Evolutionary conservation across 176 grass and related monocot species (phyloP), one percentile per base, ranked within the genome.

Genomic region (Carex kokanica): DNA sequence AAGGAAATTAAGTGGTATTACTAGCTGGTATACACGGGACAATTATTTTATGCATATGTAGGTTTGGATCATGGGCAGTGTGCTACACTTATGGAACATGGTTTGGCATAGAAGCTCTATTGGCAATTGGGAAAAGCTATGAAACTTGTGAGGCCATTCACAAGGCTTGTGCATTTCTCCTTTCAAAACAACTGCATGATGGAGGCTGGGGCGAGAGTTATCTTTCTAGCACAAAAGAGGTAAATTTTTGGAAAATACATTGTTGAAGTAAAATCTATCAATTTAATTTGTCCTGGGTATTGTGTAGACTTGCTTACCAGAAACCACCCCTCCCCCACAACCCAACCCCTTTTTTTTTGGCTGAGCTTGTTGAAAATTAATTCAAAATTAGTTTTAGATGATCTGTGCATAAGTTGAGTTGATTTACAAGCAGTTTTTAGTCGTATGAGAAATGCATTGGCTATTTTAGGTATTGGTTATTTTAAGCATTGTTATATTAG

Each of bases 121-220:
- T 56, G 13, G 72, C 78, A 80, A 64, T 78, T 59, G 89, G 89
- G 32, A 86, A 68, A 66, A 83, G 17, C 16, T 83, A 91, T n/a
- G 40, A 87, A 51, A 86, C 64, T 40, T 58, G 78, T 2, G 59
- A 74, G 64, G 53, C 54, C 16, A 79, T 91, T 60, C 86, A 64
- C 13, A 91, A 80, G 59, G 86, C 83, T 83, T 91, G 83, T 40
- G 29, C 69, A 24, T 91, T 88, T 75, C 66, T 91, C 31, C 82
- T 91, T 65, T 91, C 89, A 43, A 91, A 88, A 59, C 83, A 91
- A 74, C 60, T 88, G 45, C 24, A 74, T 81, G 84, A 86, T 12
- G 89, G 89, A 72, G 89, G 86, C 14, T 91, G 89, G 89, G 89
- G 89, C 32, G 89, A 91, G 79, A 91, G 89, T 53, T 88, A 91